Base-by-base conservation (phyloP, 1,139 yeast species). In the Meyerozyma athensensis region DNA sequence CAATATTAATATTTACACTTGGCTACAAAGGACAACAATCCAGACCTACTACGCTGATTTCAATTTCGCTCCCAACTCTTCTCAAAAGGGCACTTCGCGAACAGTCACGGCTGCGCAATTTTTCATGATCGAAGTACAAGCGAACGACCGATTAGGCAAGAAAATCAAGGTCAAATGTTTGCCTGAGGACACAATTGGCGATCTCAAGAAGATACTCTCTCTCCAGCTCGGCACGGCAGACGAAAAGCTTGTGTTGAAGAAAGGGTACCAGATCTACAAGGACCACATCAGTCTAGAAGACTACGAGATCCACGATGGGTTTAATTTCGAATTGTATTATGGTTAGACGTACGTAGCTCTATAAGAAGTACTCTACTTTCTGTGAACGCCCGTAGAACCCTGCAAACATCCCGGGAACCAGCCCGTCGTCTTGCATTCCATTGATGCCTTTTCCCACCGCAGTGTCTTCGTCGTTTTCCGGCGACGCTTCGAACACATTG, bases 401-500 rank as follows among this genome's bases (percentile, higher is more conserved):
- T 19, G 52, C 48, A 40, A 57, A 56, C 30, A 53, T 45, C 35
- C 58, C 62, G 23, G 44, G 23, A 19, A 39, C 42, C 22, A 43
- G 45, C 21, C 43, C 46, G 13, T 50, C 54, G 24, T 45, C 43
- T 38, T 43, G 52, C 30, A 54, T 46, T 7, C 73, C 74, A 49
- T 66, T 68, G 23, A 67, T 68, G 28, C 71, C 57, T 36, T 64
- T 63, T 6, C 74, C 75, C 43, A 59, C 65, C 3, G 52, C 34
- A 1, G 75, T 68, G 42, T 70, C 76, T 43, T 66, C 62, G 43
- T 73, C 72, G 52, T 78, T 90, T 50, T 89, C 97, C 0, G 97
- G 97, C 4, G 97, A 94, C 12, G 96, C 97, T 45, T 87, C 97
- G 62, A 94, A 94, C 1, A 94, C 95, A 55, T 94, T 94, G 61